Evolutionary conservation across 768 basidiomycete species (phyloP), one percentile per base, ranked within the genome.

Genomic region (Suillus clintonianus): DNA sequence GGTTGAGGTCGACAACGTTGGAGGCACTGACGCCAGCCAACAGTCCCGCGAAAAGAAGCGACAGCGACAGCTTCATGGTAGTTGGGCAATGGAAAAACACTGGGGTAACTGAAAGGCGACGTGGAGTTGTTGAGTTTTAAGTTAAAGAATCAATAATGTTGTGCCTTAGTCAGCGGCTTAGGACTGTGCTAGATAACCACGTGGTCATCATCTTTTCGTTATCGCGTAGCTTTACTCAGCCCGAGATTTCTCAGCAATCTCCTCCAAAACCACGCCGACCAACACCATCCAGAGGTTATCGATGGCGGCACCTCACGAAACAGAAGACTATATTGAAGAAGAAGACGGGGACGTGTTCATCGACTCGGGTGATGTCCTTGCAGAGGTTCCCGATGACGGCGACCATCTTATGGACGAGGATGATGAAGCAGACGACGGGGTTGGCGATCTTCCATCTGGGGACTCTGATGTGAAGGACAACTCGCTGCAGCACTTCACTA

Each of bases 1-100:
- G 82, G 53, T 74, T 84, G 53, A 97, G 87, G 9, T 95, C 94
- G 50, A 95, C 64, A 58, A 97, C 95, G 71, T 95, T 94, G 10
- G 92, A 95, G 50, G 91, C 91, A 63, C 79, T 76, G 14, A 80
- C 88, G 41, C 79, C 78, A 50, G 86, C 83, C 66, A 88, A 69
- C 11, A 90, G 70, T 24, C 83, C 79, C n/a, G 85, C 79, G 24
- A 84, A 78, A 67, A 91, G 77, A 53, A 91, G 69, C 48, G 84
- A 81, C 66, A 86, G 69, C 32, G 83, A 81, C 62, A 89, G 75
- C 75, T 78, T 84, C 91, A 92, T 93, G 67, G 60, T 75, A 68
- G 76, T 71, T 60, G 59, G 30, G 64, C 66, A 70, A 68, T 47
- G 30, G 51, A 74, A 68, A 70, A 64, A 27, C 24, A 13, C 9